Base-by-base conservation (phyloP, 2,329 filamentous ascomycete species). In the Aspergillus chevalieri region DNA sequence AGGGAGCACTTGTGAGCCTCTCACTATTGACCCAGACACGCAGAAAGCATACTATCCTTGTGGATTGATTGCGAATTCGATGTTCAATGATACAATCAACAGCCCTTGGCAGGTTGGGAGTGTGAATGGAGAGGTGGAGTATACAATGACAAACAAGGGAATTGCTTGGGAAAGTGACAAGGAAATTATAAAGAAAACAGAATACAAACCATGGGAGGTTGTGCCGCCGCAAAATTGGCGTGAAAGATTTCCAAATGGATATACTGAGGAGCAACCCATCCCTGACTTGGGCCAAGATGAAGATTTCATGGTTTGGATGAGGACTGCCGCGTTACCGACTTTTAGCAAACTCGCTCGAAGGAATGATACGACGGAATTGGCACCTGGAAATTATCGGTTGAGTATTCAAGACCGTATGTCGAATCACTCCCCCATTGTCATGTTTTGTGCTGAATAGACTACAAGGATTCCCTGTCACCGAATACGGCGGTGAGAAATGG, bases 241-340 rank as follows among this genome's bases (percentile, higher is more conserved):
- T 15, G 63, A 78, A 10, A 79, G 82, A 50, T 95, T 86, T 58
- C 85, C 84, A 6, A 66, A 85, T 34, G 81, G 80, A 53, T 95
- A 95, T 65, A 84, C 80, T 3, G 67, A 75, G 0, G 72, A 80
- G 0, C 78, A 79, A 2, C 30, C 30, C 5, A 83, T 89, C 19
- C 89, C 90, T 0, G 72, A 93, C 59, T 69, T 97, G 15, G 78
- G 85, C 54, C 73, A 82, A 0, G 85, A 89, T 72, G 87, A 95
- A 68, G 83, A 84, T 41, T 95, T 98, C 69, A 91, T 96, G 72
- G 91, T 97, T 19, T 98, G 93, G 93, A 98, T 98, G 93, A 84
- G 93, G 60, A 95, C 94, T 1, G 93, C 93, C 21, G 93, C 92
- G 50, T 74, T 97, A 61, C 93, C 93, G 1, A 86, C 86, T 4